Evolutionary conservation across 2,329 filamentous ascomycete genomes (phyloP).

Genomic region (Pleoardoris graminearum): DNA sequence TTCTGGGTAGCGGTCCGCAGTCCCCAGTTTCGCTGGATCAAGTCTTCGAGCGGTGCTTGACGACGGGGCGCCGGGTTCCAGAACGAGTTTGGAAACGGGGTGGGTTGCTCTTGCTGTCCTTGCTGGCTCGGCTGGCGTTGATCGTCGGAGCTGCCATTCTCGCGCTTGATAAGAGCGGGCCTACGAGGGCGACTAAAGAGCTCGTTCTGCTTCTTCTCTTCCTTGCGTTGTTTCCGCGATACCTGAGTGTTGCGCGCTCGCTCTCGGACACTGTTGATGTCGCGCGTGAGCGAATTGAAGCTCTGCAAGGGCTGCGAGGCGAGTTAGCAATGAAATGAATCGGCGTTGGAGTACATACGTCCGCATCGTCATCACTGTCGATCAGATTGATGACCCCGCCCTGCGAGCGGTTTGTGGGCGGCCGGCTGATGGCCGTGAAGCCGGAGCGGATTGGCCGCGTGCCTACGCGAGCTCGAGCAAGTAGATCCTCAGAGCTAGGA

Average conservation of each 20-base stretch:
- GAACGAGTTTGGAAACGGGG: not conserved
- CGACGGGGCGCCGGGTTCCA: not conserved
- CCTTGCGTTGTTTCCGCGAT: not conserved
- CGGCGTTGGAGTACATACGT: not conserved
- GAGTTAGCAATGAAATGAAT: not conserved
- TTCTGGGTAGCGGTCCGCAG: not conserved
- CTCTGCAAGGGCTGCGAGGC: slow-evolving; percentile 4
- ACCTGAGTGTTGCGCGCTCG: slow-evolving; percentile 8
- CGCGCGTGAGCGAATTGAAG: slow-evolving; percentile 10
- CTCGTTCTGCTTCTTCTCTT: not conserved
- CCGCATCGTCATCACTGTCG: slow-evolving; percentile 11
- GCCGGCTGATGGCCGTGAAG: not conserved
- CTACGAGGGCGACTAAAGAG: not conserved
- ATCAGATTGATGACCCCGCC: slow-evolving; percentile 10
- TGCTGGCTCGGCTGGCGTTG: not conserved
- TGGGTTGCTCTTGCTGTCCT: not conserved
- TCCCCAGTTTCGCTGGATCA: not conserved
- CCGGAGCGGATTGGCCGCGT: too few species aligned
- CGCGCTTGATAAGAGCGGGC: not conserved
- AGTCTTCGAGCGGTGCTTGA: not conserved
- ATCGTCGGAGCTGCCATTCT: not conserved
- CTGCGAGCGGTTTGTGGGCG: too few species aligned
- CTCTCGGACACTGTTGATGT: slow-evolving; percentile 16
- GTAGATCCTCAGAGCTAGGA: not conserved
- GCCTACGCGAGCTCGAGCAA: too few species aligned